Conservation (phyloP, 2,329 filamentous ascomycete species). For the Leptographium radiaticola region DNA sequence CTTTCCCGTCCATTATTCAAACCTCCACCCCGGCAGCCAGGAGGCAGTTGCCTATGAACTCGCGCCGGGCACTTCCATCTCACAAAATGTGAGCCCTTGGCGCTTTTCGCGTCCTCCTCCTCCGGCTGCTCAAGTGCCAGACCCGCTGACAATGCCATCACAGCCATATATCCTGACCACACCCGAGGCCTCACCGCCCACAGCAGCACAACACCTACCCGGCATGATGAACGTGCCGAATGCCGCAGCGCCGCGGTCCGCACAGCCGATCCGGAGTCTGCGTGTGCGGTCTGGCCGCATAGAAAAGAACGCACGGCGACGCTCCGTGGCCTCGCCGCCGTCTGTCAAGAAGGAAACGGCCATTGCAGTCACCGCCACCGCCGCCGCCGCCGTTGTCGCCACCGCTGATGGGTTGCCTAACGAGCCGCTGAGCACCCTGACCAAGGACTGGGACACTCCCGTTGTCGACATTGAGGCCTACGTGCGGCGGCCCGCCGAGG, state of each 20-base stretch:
- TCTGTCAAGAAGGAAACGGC: constrained; percentile 23
- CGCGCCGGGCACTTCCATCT: not conserved
- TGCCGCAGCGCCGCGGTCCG: constrained; percentile 14
- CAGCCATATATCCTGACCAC: constrained; percentile 8
- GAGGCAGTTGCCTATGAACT: constrained; percentile 3
- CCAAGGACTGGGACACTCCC: constrained; percentile 46
- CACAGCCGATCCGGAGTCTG: constrained; percentile 20
- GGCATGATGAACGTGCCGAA: constrained; percentile 13
- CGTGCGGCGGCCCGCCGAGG: constrained; percentile 58
- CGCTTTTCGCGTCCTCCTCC: not conserved
- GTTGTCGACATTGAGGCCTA: constrained; percentile 69
- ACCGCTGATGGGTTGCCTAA: constrained; percentile 29
- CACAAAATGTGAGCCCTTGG: constrained; percentile 5
- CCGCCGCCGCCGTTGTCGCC: not conserved
- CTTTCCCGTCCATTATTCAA: constrained; percentile 10
- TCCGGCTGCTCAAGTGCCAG: no score
- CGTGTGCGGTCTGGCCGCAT: constrained; percentile 20
- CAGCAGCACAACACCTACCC: constrained; percentile 18
- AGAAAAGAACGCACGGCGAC: constrained; percentile 26
- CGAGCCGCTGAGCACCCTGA: constrained; percentile 58
- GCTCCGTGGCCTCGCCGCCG: constrained; percentile 12
- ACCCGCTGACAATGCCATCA: no score
- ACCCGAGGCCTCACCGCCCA: constrained; percentile 26
- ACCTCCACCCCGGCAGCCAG: not conserved
- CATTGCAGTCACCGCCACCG: constrained; percentile 10